Conservation (phyloP, 768 basidiomycete genomes). For the Coprinopsis sp. region DNA sequence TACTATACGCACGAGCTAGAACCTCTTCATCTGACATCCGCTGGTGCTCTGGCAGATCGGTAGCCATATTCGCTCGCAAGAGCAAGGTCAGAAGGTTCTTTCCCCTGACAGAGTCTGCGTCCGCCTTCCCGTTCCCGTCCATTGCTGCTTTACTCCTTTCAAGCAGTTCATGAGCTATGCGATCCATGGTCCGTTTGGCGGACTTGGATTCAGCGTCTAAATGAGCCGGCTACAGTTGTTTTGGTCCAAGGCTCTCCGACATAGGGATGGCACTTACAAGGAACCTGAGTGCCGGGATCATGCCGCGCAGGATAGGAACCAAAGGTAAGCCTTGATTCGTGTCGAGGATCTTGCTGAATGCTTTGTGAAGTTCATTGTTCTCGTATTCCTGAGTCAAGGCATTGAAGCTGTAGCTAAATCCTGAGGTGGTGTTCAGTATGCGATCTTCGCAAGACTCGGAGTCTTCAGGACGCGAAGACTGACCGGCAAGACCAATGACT, state of each 20-base stretch:
- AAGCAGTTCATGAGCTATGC: conserved; percentile 48
- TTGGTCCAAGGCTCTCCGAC: neutral
- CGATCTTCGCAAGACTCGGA: neutral
- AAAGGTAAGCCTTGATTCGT: conserved; percentile 33
- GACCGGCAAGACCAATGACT: conserved; percentile 67
- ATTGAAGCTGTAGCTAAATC: conserved; percentile 33
- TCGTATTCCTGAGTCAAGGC: conserved; percentile 23
- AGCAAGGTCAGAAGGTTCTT: conserved; percentile 60
- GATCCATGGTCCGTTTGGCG: conserved; percentile 39
- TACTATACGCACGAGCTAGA: conserved; percentile 38
- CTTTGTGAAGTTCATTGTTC: conserved; percentile 47
- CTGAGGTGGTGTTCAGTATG: conserved; percentile 9
- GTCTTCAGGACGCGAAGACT: conserved; percentile 2
- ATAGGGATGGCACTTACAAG: conserved; percentile 27
- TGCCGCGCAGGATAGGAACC: conserved; percentile 26
- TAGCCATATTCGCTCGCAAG: conserved; percentile 60
- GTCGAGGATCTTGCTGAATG: conserved; percentile 48
- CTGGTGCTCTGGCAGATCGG: conserved; percentile 51
- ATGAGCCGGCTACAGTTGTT: conserved; percentile 25
- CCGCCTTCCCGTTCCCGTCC: conserved; percentile 25
- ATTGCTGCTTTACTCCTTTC: conserved; percentile 42
- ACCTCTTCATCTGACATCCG: conserved; percentile 61
- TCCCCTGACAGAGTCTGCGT: conserved; percentile 26
- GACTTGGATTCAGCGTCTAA: conserved; percentile 22
- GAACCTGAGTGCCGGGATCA: conserved; percentile 33